Percentiles rank a stretch among this genome's conserved stretches.
These are phyloP conservation scores for Stenocarpella maydis DNA, from an alignment of 2,329 filamentous ascomycete genomes.

Conservation along the genomic window DNA sequence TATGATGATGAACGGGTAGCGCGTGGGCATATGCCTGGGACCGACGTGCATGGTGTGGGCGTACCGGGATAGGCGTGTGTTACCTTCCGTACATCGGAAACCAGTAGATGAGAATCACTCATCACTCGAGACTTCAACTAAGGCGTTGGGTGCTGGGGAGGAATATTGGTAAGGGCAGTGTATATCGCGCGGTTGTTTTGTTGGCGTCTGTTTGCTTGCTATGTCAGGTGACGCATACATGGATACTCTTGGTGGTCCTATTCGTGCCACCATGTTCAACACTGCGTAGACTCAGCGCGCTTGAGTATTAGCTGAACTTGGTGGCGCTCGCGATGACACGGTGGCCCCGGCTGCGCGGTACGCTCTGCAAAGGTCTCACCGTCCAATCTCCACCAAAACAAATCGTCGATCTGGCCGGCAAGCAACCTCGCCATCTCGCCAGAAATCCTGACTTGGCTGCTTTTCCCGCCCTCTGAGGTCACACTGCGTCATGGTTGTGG, in stretches of 20 bases:
- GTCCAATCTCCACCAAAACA: not conserved
- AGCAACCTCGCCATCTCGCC: not conserved
- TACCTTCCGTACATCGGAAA: not conserved
- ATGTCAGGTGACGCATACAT: not conserved
- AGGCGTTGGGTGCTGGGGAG: not conserved
- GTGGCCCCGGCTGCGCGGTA: not conserved
- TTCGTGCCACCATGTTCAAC: not conserved
- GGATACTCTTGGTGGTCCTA: not conserved
- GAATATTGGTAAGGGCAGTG: not conserved
- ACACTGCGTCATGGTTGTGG: not conserved
- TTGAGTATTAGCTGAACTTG: not conserved
- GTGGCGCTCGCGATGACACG: not conserved
- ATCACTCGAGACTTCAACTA: not conserved
- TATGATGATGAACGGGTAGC: not conserved
- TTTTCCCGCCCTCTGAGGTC: not conserved
- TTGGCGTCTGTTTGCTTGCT: not conserved
- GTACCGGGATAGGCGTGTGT: slow-evolving; percentile 9
- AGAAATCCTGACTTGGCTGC: not conserved
- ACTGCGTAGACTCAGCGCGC: not conserved
- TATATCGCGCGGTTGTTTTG: not conserved
- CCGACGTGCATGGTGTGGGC: not conserved
- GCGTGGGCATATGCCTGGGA: not conserved
- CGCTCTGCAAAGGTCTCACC: not conserved
- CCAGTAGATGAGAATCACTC: not conserved
- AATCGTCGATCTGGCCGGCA: not conserved